Evolutionary conservation across 176 grass and related monocot genomes (phyloP).

Genomic region (Luzula sylvatica): DNA sequence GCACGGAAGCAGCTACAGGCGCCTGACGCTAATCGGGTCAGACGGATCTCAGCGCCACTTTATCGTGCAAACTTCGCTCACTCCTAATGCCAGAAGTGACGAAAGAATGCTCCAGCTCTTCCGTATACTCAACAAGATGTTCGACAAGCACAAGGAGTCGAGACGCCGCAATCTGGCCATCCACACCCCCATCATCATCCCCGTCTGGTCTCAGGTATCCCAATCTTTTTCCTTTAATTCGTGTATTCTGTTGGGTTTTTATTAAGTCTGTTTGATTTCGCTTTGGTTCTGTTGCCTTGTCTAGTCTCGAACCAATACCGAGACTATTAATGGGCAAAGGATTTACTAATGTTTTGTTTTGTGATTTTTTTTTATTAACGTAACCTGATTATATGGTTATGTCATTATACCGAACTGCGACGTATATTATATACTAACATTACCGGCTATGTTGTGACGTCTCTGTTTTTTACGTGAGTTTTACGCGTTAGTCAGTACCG

Average conservation of each 20-base stretch:
- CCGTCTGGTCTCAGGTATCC: slow-evolving; percentile 97
- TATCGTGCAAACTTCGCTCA: slow-evolving; percentile 96
- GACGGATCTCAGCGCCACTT: slow-evolving; percentile 99
- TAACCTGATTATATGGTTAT: no score
- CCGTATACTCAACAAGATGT: slow-evolving; percentile 95
- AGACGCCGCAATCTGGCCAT: slow-evolving; percentile 75
- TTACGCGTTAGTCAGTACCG: no score
- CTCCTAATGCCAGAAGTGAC: slow-evolving; percentile 97
- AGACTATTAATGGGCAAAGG: no score
- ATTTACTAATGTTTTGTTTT: no score
- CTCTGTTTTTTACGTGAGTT: no score
- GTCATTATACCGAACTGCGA: no score
- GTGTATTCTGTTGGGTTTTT: neutral
- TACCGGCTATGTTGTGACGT: no score
- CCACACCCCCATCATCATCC: slow-evolving; percentile 99
- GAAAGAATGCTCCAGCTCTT: slow-evolving; percentile 98
- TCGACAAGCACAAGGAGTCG: slow-evolving; percentile 99
- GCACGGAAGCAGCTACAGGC: slow-evolving; percentile 91
- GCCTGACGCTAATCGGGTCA: slow-evolving; percentile 90
- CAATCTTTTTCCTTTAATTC: neutral
- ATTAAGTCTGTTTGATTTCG: neutral
- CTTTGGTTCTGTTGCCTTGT: no score
- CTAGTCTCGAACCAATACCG: no score
- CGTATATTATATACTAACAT: no score
- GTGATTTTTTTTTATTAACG: no score